These are phyloP conservation scores for Russula sp. DNA, from an alignment of 768 basidiomycete species.

Conservation along the genomic window DNA sequence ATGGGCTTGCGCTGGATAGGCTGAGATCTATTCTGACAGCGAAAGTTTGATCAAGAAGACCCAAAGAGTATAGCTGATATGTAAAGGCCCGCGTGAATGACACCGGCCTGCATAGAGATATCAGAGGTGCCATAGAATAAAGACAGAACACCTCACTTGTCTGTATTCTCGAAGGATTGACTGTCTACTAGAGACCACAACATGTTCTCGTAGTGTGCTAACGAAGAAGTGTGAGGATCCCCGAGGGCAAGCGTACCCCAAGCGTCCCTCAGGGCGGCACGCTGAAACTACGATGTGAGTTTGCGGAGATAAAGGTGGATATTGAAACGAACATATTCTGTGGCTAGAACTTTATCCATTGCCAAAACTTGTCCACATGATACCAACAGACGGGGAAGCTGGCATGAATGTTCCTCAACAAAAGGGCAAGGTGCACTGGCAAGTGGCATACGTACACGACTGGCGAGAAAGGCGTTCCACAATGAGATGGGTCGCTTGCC, in stretches of 20 bases:
- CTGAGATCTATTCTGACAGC: constrained; percentile 52
- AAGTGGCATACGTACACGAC: constrained; percentile 51
- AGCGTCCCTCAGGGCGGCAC: constrained; percentile 27
- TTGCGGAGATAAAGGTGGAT: not conserved
- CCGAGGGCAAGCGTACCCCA: constrained; percentile 24
- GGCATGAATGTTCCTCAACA: constrained; percentile 12
- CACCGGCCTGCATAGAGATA: not conserved
- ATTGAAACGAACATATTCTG: constrained; percentile 55
- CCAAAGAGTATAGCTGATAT: constrained; percentile 51
- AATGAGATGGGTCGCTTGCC: constrained; percentile 41
- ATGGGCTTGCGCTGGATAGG: constrained; percentile 45
- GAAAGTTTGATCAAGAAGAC: constrained; percentile 54
- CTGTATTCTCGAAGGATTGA: constrained; percentile 18
- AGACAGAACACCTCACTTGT: constrained; percentile 17
- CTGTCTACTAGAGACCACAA: constrained; percentile 24
- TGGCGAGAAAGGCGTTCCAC: constrained; percentile 71
- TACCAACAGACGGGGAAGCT: constrained; percentile 62
- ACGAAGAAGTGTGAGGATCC: constrained; percentile 16
- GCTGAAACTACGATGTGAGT: constrained; percentile 18
- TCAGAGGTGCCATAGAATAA: not conserved
- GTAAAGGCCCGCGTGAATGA: constrained; percentile 47
- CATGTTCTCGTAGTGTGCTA: constrained; percentile 26
- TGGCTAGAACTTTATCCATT: constrained; percentile 47
- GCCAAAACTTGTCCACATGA: constrained; percentile 56
- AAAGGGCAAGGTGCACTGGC: constrained; percentile 5